Base-by-base conservation (phyloP, 306 rosid species). In the Sechiopsis laciniata region DNA sequence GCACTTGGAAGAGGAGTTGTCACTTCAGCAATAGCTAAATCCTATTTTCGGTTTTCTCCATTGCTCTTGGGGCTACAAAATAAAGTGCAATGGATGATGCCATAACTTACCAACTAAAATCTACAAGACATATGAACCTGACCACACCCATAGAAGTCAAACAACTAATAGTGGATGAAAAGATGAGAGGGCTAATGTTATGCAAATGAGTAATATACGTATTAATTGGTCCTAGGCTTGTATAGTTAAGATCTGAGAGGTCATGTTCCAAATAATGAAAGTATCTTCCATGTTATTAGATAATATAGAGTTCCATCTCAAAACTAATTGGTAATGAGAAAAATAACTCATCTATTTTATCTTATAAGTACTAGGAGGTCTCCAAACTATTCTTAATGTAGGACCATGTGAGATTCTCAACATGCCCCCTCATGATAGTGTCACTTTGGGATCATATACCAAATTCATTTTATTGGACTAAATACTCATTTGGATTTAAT, bases 11-110 rank as follows among this genome's bases (percentile, higher is more conserved):
- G 52, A 66, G 84, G 81, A 82, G 79, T 69, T 78, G 54, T 64
- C 79, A 56, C 67, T 60, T 73, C 45, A 5, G 75, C 72, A 57
- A 79, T 42, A 60, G 74, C 83, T 89, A 86, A 79, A 77, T 76
- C 80, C 90, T 79, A 85, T 80, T 86, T 80, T 79, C 89, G 76
- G 96, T 87, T 81, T 90, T 90, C 68, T 87, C 98, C 96, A 82
- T 81, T 69, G 96, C 87, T 87, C 95, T 83, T 12, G 98, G 98
- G 77, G 98, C 98, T 94, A 75, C 71, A 83, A 74, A 73, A 29
- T 11, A 35, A n/a, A 80, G 65, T 22, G 50, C 59, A 29, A 26
- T 14, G 8, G 56, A 64, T 81, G 10, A 77, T 45, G 22, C 72
- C 55, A 20, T 48, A 5, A 45, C 72, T 45, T 66, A 45, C 19